phyloP scores from a whole-genome alignment of 208 protist species.

The Kentomonas sorsogonicus region DNA sequence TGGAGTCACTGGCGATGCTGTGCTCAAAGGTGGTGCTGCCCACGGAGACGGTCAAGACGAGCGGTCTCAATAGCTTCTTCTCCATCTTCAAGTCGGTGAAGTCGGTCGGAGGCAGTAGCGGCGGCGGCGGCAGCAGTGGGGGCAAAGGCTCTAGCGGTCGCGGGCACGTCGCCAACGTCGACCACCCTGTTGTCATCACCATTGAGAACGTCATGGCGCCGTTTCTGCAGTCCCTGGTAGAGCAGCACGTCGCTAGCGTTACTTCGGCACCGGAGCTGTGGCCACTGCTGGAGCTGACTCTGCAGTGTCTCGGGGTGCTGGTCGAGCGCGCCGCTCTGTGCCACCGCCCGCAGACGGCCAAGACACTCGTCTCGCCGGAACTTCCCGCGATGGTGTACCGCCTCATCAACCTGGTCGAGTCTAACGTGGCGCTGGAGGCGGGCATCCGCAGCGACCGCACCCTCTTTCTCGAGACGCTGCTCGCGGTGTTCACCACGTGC shows the following conservation, averaged over 20 bases:
- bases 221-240: constrained; percentile 55
- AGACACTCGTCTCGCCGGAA: constrained; percentile 42
- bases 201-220: constrained; percentile 71
- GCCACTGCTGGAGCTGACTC: constrained; percentile 55
- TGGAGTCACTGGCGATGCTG: constrained; percentile 68
- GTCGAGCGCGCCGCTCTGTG: constrained; percentile 74
- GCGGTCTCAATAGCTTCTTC: constrained; percentile 38
- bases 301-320: constrained; percentile 68
- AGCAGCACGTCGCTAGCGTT: constrained; percentile 42
- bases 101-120: constrained; percentile 13
- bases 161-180: constrained; percentile 16
- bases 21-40: constrained; percentile 74
- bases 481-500: constrained; percentile 45
- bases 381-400: constrained; percentile 52
- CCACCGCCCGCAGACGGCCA: constrained; percentile 55
- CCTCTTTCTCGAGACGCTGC: constrained; percentile 69
- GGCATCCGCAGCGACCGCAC: constrained; percentile 48
- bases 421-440: constrained; percentile 56
- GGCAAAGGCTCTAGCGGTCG: not conserved
- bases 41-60: constrained; percentile 40
- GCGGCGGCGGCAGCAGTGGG: not conserved
- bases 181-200: constrained; percentile 53
- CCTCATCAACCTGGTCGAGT: constrained; percentile 54
- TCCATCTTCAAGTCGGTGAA: constrained; percentile 23
- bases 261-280: constrained; percentile 63